Conservation (phyloP, 2,329 filamentous ascomycete species). For the Penicillium sp. region DNA sequence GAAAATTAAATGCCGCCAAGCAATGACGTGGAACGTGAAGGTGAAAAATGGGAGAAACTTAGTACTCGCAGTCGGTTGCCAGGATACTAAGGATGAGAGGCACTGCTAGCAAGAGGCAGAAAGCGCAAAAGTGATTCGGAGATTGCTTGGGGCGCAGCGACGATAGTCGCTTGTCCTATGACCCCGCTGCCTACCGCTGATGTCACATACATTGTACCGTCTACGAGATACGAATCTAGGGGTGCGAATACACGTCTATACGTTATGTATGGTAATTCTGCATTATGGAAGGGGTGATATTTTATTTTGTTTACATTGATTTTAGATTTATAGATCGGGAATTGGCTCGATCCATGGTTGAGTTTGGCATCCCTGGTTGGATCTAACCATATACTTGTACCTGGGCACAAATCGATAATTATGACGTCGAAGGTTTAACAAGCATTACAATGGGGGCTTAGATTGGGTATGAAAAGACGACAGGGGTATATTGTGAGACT, state of each 20-base stretch:
- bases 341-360: slow-evolving; percentile 4
- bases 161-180: slow-evolving; percentile 4
- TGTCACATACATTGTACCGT: slow-evolving; percentile 23
- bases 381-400: slow-evolving; percentile 1
- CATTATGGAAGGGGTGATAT: not conserved
- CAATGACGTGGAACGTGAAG: not conserved
- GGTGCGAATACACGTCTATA: not conserved
- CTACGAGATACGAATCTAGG: not conserved
- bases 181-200: slow-evolving; percentile 33
- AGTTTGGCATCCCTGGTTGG: not conserved
- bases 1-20: not conserved
- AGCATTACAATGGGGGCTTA: not conserved
- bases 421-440: slow-evolving; percentile 3
- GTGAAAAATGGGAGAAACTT: not conserved
- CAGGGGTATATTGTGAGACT: not conserved
- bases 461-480: not conserved
- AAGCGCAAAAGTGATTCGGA: not conserved
- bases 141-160: not conserved
- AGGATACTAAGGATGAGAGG: not conserved
- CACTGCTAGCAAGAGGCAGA: not conserved
- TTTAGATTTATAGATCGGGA: not conserved
- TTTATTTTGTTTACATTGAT: not conserved
- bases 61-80: not conserved
- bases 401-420: not conserved
- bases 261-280: not conserved